Evolutionary conservation across 169 alveolate species (phyloP).

Genomic region (Cryptosporidium ubiquitum): DNA sequence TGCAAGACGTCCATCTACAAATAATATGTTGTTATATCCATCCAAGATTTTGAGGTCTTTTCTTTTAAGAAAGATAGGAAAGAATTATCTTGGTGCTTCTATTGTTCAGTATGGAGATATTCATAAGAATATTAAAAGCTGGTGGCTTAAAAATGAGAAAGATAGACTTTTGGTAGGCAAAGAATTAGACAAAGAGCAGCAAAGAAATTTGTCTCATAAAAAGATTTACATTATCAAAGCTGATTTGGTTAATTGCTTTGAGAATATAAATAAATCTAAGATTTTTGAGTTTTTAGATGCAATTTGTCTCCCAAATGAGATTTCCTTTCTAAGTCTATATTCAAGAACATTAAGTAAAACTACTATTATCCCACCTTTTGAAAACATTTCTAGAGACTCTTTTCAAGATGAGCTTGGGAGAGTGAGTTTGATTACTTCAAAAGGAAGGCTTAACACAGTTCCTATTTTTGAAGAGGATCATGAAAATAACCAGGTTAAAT

Average conservation of each 20-base stretch:
- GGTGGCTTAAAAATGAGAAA: slow-evolving; percentile 9
- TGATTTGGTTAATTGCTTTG: slow-evolving; percentile 48
- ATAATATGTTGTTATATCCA: slow-evolving; percentile 35
- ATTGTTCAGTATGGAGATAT: slow-evolving; percentile 42
- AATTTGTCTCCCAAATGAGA: slow-evolving; percentile 20
- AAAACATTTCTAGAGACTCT: background rate
- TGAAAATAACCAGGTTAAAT: background rate
- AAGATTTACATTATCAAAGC: slow-evolving; percentile 52
- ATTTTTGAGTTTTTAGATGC: slow-evolving; percentile 29
- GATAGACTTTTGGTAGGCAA: background rate
- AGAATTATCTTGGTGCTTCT: slow-evolving; percentile 36
- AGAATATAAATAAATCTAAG: slow-evolving; percentile 25
- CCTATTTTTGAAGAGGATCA: slow-evolving; percentile 17
- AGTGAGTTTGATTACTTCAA: slow-evolving; percentile 14
- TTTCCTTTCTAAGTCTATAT: slow-evolving; percentile 9
- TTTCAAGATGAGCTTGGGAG: slow-evolving; percentile 32
- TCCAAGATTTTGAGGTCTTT: slow-evolving; percentile 57
- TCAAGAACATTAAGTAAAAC: slow-evolving; percentile 28
- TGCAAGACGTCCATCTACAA: slow-evolving; percentile 46
- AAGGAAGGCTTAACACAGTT: slow-evolving; percentile 43
- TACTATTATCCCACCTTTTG: slow-evolving; percentile 45
- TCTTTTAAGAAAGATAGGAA: slow-evolving; percentile 13
- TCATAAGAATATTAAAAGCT: slow-evolving; percentile 15
- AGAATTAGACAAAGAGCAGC: too few species aligned
- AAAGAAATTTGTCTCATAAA: background rate